Conservation (phyloP, 768 basidiomycete species). For the Psilocybe subaeruginosa region DNA sequence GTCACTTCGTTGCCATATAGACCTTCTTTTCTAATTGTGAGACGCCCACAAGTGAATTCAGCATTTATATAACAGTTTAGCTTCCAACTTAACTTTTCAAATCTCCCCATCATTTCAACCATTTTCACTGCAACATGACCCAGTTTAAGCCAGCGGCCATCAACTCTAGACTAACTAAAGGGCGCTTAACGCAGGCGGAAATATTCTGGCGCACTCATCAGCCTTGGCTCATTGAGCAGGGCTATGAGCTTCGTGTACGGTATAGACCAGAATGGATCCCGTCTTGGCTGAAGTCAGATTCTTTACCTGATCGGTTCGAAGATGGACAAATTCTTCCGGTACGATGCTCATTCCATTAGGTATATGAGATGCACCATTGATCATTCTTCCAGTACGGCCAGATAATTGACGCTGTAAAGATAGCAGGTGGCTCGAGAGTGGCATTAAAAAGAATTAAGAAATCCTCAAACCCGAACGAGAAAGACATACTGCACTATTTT, state of each 20-base stretch:
- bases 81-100: not conserved
- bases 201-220: conserved; percentile 30
- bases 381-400: not conserved
- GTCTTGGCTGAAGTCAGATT: conserved; percentile 30
- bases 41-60: too few relatives aligned
- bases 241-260: conserved; percentile 35
- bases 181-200: conserved; percentile 26
- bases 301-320: not conserved
- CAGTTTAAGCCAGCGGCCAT: not conserved
- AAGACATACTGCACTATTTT: conserved; percentile 26
- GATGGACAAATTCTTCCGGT: not conserved
- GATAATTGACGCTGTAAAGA: conserved; percentile 13
- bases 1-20: not conserved
- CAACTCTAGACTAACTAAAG: not conserved
- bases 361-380: not conserved
- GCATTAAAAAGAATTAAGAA: conserved; percentile 14
- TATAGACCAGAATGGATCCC: conserved; percentile 35
- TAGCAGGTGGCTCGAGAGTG: conserved; percentile 8
- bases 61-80: not conserved
- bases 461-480: conserved; percentile 23
- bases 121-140: not conserved
- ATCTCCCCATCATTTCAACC: not conserved
- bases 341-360: not conserved
- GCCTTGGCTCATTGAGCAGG: conserved; percentile 29
- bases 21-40: not conserved